phyloP scores from a whole-genome alignment of 345 rosid species.

The Eucalyptus curtisii region DNA sequence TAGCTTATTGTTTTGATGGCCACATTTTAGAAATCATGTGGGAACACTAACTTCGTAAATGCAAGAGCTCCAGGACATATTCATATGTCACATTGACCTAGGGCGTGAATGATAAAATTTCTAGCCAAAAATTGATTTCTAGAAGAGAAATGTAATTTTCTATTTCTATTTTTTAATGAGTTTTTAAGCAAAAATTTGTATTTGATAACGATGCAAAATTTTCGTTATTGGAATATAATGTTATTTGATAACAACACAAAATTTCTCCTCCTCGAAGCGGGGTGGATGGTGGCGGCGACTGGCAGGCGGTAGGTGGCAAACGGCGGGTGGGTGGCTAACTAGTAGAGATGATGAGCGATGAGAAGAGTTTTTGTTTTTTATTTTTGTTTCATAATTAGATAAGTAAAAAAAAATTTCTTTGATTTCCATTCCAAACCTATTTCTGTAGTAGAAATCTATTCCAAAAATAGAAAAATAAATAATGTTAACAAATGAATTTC shows the following conservation, averaged over 20 bases:
- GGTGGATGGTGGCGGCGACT: too few species aligned
- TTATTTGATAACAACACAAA: too few species aligned
- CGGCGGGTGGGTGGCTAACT: accelerated
- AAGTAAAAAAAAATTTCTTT: too few species aligned
- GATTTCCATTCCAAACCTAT: too few species aligned
- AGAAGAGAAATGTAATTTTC: too few species aligned
- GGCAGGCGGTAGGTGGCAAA: accelerated
- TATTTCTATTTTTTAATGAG: too few species aligned
- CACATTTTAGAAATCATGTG: background rate
- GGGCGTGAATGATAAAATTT: accelerated
- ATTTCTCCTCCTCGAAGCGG: accelerated
- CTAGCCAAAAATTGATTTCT: accelerated
- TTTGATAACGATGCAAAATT: accelerated
- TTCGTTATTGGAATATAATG: too few species aligned
- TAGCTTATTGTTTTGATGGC: background rate
- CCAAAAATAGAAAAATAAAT: accelerated
- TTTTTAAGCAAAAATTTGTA: too few species aligned
- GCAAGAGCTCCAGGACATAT: background rate
- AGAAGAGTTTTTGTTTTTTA: too few species aligned
- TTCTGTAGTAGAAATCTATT: accelerated
- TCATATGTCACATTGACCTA: background rate
- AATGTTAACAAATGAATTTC: accelerated
- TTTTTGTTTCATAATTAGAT: too few species aligned
- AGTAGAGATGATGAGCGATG: too few species aligned
- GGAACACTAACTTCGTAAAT: background rate